Conservation (phyloP, 192 early-diverging fungal genomes). For the Globomyces pollinis-pini region DNA sequence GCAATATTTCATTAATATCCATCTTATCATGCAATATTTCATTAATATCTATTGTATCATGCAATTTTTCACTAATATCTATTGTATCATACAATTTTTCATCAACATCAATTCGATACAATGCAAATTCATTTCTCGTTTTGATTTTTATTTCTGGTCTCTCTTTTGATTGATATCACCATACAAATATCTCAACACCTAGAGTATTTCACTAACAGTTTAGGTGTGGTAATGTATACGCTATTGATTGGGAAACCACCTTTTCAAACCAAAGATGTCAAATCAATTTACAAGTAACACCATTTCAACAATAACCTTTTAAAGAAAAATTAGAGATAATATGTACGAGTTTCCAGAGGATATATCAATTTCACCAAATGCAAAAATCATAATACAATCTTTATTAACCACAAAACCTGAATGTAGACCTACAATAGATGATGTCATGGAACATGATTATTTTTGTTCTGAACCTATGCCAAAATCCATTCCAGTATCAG, state of each 20-base stretch:
- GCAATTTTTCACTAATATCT: too few relatives aligned
- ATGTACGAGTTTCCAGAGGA: constrained; percentile 65
- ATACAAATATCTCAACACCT: neutral
- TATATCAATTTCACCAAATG: constrained; percentile 49
- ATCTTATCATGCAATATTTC: too few relatives aligned
- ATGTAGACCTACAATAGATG: constrained; percentile 32
- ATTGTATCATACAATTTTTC: too few relatives aligned
- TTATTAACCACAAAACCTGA: constrained; percentile 63
- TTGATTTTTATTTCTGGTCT: neutral
- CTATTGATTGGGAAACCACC: constrained; percentile 83
- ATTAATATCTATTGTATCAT: too few relatives aligned
- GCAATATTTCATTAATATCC: too few relatives aligned
- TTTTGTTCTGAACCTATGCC: constrained; percentile 26
- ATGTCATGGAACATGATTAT: constrained; percentile 40
- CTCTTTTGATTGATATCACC: too few relatives aligned
- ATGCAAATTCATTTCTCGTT: too few relatives aligned
- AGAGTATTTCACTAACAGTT: neutral
- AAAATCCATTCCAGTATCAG: constrained; percentile 28
- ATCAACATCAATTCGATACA: too few relatives aligned
- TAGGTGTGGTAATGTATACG: constrained; percentile 56
- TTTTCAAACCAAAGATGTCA: constrained; percentile 73
- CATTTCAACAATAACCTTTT: too few relatives aligned
- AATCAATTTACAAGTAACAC: constrained; percentile 67
- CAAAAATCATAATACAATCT: constrained; percentile 56
- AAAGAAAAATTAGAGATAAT: constrained; percentile 61